A percentile compares a stretch with the other conserved stretches of the same genome.
Evolutionary conservation across 106 monocot genomes (phyloP).

Genomic region (Apostasia ramifera): DNA sequence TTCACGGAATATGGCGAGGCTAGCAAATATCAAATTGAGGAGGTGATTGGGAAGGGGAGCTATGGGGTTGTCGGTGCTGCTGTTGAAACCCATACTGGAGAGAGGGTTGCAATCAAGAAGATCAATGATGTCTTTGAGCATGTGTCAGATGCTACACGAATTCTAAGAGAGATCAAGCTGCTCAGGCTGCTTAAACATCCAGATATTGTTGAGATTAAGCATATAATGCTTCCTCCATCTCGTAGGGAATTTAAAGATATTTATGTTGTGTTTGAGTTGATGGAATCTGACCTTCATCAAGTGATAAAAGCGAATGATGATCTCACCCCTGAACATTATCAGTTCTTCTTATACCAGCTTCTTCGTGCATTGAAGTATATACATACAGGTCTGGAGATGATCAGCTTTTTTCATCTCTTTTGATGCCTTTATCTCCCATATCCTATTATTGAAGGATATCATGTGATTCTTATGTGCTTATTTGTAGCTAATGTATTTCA

Average conservation of each 20-base stretch:
- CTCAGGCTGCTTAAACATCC: constrained; percentile 48
- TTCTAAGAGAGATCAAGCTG: constrained; percentile 61
- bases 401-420: background rate
- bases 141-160: constrained; percentile 56
- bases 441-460: background rate
- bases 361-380: constrained; percentile 55
- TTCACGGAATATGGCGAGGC: constrained; percentile 66
- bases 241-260: constrained; percentile 57
- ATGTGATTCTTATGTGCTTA: constrained; percentile 1
- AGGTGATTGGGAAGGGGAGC: constrained; percentile 61
- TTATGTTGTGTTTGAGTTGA: constrained; percentile 58
- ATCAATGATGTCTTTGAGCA: constrained; percentile 65
- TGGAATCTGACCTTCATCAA: constrained; percentile 70
- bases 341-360: constrained; percentile 62
- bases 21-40: constrained; percentile 44
- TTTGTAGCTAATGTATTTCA: constrained; percentile 53
- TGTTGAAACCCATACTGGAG: constrained; percentile 32
- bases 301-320: constrained; percentile 62
- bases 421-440: background rate
- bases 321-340: constrained; percentile 53
- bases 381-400: constrained; percentile 28
- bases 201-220: constrained; percentile 58
- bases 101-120: constrained; percentile 59
- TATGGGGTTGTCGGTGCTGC: constrained; percentile 59
- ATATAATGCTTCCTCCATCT: constrained; percentile 60